These are phyloP conservation scores for Corinectria fuckeliana DNA, from an alignment of 2,329 filamentous ascomycete genomes.

Conservation along the genomic window DNA sequence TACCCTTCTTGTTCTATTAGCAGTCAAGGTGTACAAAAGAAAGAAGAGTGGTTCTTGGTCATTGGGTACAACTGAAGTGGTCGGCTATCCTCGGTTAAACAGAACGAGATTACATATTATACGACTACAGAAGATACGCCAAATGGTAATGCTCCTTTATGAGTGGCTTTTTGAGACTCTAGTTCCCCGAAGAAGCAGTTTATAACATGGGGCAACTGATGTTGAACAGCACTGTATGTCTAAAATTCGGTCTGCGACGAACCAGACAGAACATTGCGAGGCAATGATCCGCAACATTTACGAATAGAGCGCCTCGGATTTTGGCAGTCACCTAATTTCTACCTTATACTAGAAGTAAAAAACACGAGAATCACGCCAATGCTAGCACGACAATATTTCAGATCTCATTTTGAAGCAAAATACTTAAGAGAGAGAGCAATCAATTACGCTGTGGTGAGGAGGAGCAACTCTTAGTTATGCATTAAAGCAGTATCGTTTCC, in stretches of 20 bases:
- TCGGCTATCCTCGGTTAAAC: constrained; percentile 13
- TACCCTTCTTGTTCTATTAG: background rate
- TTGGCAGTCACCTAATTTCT: background rate
- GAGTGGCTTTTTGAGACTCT: background rate
- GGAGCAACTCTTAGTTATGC: constrained; percentile 15
- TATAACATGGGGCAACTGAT: background rate
- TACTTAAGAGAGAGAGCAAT: background rate
- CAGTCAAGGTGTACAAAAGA: constrained; percentile 10
- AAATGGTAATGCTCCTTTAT: background rate
- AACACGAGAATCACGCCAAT: too few relatives aligned
- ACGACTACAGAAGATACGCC: background rate
- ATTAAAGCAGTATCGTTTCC: constrained; percentile 17
- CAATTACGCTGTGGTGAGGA: background rate
- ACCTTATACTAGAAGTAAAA: background rate
- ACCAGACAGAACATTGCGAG: too few relatives aligned
- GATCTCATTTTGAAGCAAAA: background rate
- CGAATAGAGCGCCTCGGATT: background rate
- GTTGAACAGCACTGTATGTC: too few relatives aligned
- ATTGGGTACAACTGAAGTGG: constrained; percentile 1
- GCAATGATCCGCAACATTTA: background rate
- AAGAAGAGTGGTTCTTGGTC: background rate
- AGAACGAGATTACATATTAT: constrained; percentile 8
- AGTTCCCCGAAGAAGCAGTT: background rate
- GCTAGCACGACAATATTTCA: too few relatives aligned
- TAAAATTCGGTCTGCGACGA: too few relatives aligned